phyloP scores from a whole-genome alignment of 192 early-diverging fungal species.

The Gamsiella multidivaricata region DNA sequence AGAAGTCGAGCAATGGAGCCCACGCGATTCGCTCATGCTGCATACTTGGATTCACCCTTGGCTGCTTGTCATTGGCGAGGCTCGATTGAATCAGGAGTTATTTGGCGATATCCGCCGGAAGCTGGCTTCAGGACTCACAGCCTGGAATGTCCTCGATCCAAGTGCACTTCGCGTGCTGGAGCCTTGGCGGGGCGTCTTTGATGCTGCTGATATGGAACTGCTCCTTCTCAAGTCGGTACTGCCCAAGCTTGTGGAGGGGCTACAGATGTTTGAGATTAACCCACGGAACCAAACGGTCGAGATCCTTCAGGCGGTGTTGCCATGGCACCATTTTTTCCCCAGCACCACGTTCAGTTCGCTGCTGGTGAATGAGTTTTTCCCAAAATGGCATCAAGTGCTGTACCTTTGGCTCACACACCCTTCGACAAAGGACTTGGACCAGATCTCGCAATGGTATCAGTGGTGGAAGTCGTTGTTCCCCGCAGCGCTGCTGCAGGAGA shows the following conservation, averaged over 20 bases:
- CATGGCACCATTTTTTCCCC: slow-evolving; percentile 70
- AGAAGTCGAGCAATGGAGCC: slow-evolving; percentile 74
- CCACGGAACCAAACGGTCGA: slow-evolving; percentile 76
- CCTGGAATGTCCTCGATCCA: slow-evolving; percentile 75
- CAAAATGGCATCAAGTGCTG: slow-evolving; percentile 78
- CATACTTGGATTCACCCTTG: slow-evolving; percentile 88
- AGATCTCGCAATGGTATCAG: slow-evolving; percentile 53
- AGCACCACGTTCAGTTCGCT: slow-evolving; percentile 65
- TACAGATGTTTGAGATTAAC: slow-evolving; percentile 75
- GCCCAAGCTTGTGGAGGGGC: slow-evolving; percentile 72
- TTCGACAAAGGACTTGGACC: slow-evolving; percentile 29
- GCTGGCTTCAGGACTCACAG: slow-evolving; percentile 61
- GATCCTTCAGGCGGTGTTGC: slow-evolving; percentile 70
- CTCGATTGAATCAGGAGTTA: slow-evolving; percentile 59
- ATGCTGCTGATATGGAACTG: slow-evolving; percentile 64
- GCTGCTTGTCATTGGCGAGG: slow-evolving; percentile 72
- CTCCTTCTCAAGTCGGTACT: slow-evolving; percentile 72
- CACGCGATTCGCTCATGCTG: slow-evolving; percentile 64
- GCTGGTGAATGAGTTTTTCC: slow-evolving; percentile 82
- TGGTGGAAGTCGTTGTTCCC: slow-evolving; percentile 72
- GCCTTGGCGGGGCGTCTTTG: slow-evolving; percentile 78
- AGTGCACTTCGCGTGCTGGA: slow-evolving; percentile 59
- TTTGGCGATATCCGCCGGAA: slow-evolving; percentile 71
- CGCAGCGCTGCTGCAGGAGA: slow-evolving; percentile 52
- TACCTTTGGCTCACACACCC: slow-evolving; percentile 74